Evolutionary conservation across 352 stramenopile species (phyloP), one percentile per base, ranked within the genome.

Genomic region (Achlya hypogyna): DNA sequence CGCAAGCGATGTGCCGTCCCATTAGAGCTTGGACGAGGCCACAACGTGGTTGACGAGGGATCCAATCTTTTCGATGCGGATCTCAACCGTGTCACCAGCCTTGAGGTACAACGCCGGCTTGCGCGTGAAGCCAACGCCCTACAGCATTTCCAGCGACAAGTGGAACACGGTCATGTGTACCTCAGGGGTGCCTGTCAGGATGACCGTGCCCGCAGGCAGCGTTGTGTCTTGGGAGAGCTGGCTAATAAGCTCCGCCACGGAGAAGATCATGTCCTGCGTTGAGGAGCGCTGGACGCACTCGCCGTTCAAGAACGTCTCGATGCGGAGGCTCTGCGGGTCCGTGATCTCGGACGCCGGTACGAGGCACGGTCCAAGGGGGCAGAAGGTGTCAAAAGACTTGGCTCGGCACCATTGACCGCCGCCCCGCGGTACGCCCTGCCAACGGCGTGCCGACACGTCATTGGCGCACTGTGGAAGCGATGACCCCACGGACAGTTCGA

Each of bases 321-420:
- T 90, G 29, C 74, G 65, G 6, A 96, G 78, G 18, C 75, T 75
- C 72, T 95, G 81, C 16, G 84, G 84, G 74, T 95, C 82, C 2
- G 74, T 74, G 47, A 95, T 89, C 35, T 80, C 64, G n/a, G 82
- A 75, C 18, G 79, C 75, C 2, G 87, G 89, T 32, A 96, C 77
- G 38, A 97, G 79, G 43, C 85, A 83, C 3, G 90, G 90, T 0
- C 90, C 90, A 22, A 97, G 75, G 6, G 90, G 90, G 69, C 82
- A 94, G 65, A 96, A 96, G 2, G 87, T 96, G 68, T 97, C 88
- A 65, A 97, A 96, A 0, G 75, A 86, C 76, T 97, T 97, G 52
- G 81, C 71, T 51, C 84, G 84, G 65, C 79, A 91, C 87, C 87
- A 97, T 73, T 97, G 90, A 31, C 86, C 85, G 32, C 86, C 85